Conservation (phyloP, 2,329 filamentous ascomycete genomes). For the Ophiostoma sp. region DNA sequence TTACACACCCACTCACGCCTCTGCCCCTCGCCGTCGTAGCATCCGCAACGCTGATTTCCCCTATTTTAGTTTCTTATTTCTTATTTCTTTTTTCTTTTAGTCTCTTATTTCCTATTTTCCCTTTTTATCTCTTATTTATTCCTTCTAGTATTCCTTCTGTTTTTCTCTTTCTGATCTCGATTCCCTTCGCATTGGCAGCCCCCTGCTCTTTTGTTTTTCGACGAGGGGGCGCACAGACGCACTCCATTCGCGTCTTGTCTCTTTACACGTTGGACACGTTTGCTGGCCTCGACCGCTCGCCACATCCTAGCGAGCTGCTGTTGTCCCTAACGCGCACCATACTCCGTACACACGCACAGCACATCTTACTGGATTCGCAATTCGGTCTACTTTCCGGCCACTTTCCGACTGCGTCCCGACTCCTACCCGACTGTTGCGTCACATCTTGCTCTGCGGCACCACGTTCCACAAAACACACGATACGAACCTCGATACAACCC, state of each 20-base stretch:
- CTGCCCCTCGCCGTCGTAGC: slow-evolving; percentile 22
- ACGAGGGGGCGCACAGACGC: slow-evolving; percentile 12
- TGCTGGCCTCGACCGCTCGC: neutral
- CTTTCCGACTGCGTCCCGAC: no score
- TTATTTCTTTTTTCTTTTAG: neutral
- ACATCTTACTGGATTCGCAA: no score
- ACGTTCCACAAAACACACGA: neutral
- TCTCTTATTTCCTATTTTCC: neutral
- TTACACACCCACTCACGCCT: slow-evolving; percentile 15
- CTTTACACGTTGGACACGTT: slow-evolving; percentile 3
- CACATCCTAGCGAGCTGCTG: no score
- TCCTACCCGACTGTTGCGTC: neutral
- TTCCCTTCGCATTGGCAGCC: neutral
- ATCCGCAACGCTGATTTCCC: slow-evolving; percentile 19
- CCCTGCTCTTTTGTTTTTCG: slow-evolving; percentile 14
- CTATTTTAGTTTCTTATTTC: slow-evolving; percentile 10
- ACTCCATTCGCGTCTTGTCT: slow-evolving; percentile 6
- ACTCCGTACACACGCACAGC: no score
- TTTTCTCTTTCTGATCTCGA: slow-evolving; percentile 1
- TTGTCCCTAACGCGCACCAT: no score
- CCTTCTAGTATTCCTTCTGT: neutral
- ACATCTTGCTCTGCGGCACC: neutral
- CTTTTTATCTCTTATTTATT: neutral
- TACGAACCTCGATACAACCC: neutral
- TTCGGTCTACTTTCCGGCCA: no score